Conservation (phyloP, 2,329 filamentous ascomycete genomes). For the Botrytis elliptica region DNA sequence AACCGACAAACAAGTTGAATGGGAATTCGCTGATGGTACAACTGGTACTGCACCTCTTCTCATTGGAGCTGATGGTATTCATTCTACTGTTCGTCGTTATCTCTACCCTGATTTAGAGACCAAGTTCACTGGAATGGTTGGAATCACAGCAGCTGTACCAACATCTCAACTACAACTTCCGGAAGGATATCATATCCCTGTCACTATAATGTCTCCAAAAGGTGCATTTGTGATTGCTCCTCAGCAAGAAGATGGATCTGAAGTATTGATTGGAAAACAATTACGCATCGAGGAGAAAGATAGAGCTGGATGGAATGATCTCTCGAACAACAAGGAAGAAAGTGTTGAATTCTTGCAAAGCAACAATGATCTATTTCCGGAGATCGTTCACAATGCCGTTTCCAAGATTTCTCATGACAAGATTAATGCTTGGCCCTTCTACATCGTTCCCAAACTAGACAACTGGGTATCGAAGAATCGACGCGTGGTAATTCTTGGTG, state of each 20-base stretch:
- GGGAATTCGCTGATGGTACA: slow-evolving; percentile 49
- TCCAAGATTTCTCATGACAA: slow-evolving; percentile 39
- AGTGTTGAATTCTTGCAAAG: slow-evolving; percentile 41
- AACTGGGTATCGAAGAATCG: slow-evolving; percentile 42
- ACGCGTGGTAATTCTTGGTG: slow-evolving; percentile 47
- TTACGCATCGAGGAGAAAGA: slow-evolving; percentile 42
- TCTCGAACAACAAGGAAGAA: slow-evolving; percentile 43
- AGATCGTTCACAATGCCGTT: slow-evolving; percentile 43
- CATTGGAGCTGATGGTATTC: slow-evolving; percentile 59
- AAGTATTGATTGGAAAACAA: slow-evolving; percentile 50
- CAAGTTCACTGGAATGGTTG: slow-evolving; percentile 50
- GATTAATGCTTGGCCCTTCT: slow-evolving; percentile 49
- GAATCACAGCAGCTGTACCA: slow-evolving; percentile 38
- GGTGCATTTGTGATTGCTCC: slow-evolving; percentile 53
- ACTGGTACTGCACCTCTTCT: slow-evolving; percentile 45
- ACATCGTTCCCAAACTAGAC: slow-evolving; percentile 45
- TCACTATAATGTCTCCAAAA: slow-evolving; percentile 26
- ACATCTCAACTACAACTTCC: slow-evolving; percentile 30
- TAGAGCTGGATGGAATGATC: slow-evolving; percentile 45
- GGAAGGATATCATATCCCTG: slow-evolving; percentile 26
- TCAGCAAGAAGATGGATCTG: slow-evolving; percentile 49
- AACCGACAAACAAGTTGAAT: slow-evolving; percentile 43
- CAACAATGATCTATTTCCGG: slow-evolving; percentile 40
- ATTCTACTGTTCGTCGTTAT: slow-evolving; percentile 53
- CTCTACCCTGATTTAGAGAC: slow-evolving; percentile 51